Conservation (phyloP, 1,139 yeast genomes). For the Kodamaea suecica region DNA sequence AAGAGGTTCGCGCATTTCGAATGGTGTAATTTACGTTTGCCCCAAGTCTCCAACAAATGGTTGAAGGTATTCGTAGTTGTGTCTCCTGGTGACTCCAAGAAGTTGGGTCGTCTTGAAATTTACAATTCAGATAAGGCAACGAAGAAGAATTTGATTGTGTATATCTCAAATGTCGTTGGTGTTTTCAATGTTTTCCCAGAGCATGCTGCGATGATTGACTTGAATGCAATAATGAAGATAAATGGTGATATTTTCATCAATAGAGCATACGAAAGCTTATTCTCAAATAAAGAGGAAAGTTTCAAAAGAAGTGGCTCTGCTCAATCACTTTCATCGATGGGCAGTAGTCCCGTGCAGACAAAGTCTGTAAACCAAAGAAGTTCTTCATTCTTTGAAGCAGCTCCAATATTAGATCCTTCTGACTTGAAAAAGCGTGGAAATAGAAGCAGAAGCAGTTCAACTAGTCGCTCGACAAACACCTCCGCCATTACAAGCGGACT, state of each 20-base stretch:
- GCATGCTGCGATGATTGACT: slow-evolving; percentile 49
- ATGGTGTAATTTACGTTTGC: slow-evolving; percentile 57
- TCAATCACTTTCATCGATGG: slow-evolving; percentile 1
- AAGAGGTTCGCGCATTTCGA: slow-evolving; percentile 46
- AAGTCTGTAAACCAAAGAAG: background rate
- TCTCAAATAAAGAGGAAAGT: slow-evolving; percentile 7
- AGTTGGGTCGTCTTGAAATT: slow-evolving; percentile 48
- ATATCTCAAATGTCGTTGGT: slow-evolving; percentile 40
- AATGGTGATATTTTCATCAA: slow-evolving; percentile 50
- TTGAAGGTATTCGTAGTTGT: slow-evolving; percentile 47
- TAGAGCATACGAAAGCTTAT: slow-evolving; percentile 33
- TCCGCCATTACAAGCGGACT: slow-evolving; percentile 5
- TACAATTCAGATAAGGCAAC: slow-evolving; percentile 40
- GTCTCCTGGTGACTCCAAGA: slow-evolving; percentile 39
- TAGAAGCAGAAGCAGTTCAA: slow-evolving; percentile 3
- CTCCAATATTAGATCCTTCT: slow-evolving; percentile 6
- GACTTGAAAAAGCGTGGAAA: slow-evolving; percentile 3
- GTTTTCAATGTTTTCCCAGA: slow-evolving; percentile 56
- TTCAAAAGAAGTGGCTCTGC: slow-evolving; percentile 5
- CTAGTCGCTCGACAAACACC: slow-evolving; percentile 5
- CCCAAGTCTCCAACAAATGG: slow-evolving; percentile 56
- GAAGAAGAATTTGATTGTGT: slow-evolving; percentile 47
- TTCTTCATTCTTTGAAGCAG: slow-evolving; percentile 8
- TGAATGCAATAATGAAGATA: slow-evolving; percentile 51
- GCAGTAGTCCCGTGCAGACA: background rate